These are phyloP conservation scores for Talaromyces thailandensis DNA, from an alignment of 495 filamentous ascomycete species.

Conservation along the genomic window DNA sequence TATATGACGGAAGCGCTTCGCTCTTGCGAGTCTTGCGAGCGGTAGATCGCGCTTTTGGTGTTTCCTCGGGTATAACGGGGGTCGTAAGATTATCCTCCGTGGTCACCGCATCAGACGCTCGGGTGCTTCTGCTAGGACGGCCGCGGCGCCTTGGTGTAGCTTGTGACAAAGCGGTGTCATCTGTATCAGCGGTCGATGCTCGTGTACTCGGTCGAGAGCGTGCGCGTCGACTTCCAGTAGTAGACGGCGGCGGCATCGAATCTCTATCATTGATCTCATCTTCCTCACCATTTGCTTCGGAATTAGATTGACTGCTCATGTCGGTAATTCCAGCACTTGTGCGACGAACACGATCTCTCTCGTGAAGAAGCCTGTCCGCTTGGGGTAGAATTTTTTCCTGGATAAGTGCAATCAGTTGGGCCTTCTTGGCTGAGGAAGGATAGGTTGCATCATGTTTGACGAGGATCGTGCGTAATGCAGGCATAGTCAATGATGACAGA, in stretches of 20 bases:
- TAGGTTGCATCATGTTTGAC: slow-evolving; percentile 79
- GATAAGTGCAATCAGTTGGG: slow-evolving; percentile 76
- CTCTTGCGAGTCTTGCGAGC: slow-evolving; percentile 44
- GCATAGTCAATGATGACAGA: slow-evolving; percentile 70
- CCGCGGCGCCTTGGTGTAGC: slow-evolving; percentile 23
- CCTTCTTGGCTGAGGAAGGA: slow-evolving; percentile 79
- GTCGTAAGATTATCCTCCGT: slow-evolving; percentile 29
- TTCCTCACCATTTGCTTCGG: slow-evolving; percentile 36
- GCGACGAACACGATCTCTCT: slow-evolving; percentile 65
- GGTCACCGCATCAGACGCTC: slow-evolving; percentile 42
- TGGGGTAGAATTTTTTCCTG: slow-evolving; percentile 70
- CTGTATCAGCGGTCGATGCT: slow-evolving; percentile 26
- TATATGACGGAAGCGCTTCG: slow-evolving; percentile 42
- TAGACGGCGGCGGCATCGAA: slow-evolving; percentile 38
- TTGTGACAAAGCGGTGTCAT: slow-evolving; percentile 13
- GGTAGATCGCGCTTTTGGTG: slow-evolving; percentile 32
- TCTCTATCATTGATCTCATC: slow-evolving; percentile 24
- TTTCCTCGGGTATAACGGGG: slow-evolving; percentile 15
- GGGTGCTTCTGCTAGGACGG: slow-evolving; percentile 45
- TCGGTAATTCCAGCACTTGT: slow-evolving; percentile 81
- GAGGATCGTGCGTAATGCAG: slow-evolving; percentile 79
- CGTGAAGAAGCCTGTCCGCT: slow-evolving; percentile 63
- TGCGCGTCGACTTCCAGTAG: slow-evolving; percentile 30
- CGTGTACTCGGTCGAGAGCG: slow-evolving; percentile 30
- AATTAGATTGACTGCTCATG: slow-evolving; percentile 49